Evolutionary conservation across 2,329 filamentous ascomycete species (phyloP).

Genomic region (Bipolaris gigantea): DNA sequence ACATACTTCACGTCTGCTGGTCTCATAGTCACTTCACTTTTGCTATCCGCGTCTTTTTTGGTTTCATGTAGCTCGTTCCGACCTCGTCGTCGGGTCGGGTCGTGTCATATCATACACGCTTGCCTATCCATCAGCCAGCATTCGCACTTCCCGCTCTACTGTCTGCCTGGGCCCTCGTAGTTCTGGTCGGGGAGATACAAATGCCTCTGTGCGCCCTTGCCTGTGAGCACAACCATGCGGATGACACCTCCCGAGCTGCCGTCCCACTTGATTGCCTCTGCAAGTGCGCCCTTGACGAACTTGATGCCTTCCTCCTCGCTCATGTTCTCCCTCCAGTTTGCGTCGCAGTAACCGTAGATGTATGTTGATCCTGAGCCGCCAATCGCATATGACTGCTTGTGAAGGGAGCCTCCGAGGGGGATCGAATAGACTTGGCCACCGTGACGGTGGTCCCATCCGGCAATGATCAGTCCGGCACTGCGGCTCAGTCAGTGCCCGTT

Average conservation of each 20-base stretch:
- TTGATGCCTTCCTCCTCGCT: constrained; percentile 84
- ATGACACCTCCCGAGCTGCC: constrained; percentile 98
- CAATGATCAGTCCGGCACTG: constrained; percentile 95
- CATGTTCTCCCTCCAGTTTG: constrained; percentile 95
- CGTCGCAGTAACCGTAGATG: constrained; percentile 98
- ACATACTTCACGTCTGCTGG: neutral
- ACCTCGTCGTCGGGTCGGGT: constrained; percentile 18
- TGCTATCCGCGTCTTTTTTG: neutral
- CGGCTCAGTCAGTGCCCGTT: constrained; percentile 20
- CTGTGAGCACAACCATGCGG: constrained; percentile 93
- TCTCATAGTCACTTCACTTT: neutral
- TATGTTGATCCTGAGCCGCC: constrained; percentile 97
- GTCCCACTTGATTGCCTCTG: constrained; percentile 99
- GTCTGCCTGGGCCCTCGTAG: constrained; percentile 73
- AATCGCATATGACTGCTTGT: constrained; percentile 96
- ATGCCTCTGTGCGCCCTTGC: constrained; percentile 86
- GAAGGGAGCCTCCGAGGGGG: constrained; percentile 90
- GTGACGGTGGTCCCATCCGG: constrained; percentile 93
- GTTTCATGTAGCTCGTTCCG: constrained; percentile 8
- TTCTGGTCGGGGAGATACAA: constrained; percentile 87
- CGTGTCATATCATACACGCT: constrained; percentile 17
- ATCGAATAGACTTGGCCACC: constrained; percentile 98
- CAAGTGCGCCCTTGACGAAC: constrained; percentile 89
- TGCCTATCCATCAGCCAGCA: constrained; percentile 3
- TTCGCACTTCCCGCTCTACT: constrained; percentile 31